Conservation (phyloP, 768 basidiomycete genomes). For the Strobilomyces echinocephalus region DNA sequence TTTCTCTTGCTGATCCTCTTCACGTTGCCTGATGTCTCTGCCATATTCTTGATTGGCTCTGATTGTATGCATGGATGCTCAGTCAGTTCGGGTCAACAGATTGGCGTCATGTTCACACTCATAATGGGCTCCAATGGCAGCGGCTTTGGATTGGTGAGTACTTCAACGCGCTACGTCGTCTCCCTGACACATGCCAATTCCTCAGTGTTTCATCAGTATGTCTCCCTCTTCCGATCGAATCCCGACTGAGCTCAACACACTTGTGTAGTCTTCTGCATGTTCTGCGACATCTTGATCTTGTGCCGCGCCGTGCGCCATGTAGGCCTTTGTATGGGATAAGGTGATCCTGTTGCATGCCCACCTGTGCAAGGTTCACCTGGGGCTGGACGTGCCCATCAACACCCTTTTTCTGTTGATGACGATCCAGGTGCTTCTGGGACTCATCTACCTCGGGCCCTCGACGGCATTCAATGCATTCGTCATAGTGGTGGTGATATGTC, state of each 20-base stretch:
- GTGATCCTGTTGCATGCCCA: slow-evolving; percentile 51
- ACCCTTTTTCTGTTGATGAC: slow-evolving; percentile 55
- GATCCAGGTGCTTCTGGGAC: slow-evolving; percentile 55
- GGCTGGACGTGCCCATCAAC: slow-evolving; percentile 51
- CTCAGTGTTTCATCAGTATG: slow-evolving; percentile 42
- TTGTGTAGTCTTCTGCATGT: slow-evolving; percentile 52
- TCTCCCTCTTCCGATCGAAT: not conserved
- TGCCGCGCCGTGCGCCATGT: slow-evolving; percentile 66
- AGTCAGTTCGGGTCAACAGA: slow-evolving; percentile 61
- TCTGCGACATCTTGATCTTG: slow-evolving; percentile 66
- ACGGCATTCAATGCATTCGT: slow-evolving; percentile 67
- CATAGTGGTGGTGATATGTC: slow-evolving; percentile 61
- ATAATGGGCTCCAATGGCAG: slow-evolving; percentile 59
- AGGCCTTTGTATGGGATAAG: slow-evolving; percentile 66
- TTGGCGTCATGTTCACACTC: slow-evolving; percentile 57
- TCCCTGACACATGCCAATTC: not conserved
- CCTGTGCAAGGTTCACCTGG: slow-evolving; percentile 44
- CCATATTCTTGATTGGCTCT: slow-evolving; percentile 11
- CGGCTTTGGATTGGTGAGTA: slow-evolving; percentile 54
- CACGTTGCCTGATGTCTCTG: slow-evolving; percentile 54
- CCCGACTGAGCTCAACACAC: not conserved
- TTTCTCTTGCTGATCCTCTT: slow-evolving; percentile 63
- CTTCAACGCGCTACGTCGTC: not conserved
- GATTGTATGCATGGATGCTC: not conserved
- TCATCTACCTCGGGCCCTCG: slow-evolving; percentile 58